Evolutionary conservation across 371 early-diverging fungal species (phyloP).

Genomic region (Mortierella sp.): DNA sequence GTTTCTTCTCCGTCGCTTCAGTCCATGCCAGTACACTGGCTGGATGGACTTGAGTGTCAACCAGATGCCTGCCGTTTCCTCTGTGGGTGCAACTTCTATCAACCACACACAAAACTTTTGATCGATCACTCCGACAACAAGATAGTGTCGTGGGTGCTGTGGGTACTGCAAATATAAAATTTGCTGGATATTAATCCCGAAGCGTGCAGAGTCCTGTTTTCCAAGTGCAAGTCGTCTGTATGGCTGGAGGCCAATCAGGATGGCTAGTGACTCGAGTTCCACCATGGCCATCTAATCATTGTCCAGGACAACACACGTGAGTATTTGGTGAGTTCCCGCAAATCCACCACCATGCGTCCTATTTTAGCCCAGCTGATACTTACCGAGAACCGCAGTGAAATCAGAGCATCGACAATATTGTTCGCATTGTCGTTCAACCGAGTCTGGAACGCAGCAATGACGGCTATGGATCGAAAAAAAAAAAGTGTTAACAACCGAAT

Average conservation of each 20-base stretch:
- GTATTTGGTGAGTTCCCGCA: no score
- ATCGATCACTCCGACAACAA: conserved; percentile 41
- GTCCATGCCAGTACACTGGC: conserved; percentile 40
- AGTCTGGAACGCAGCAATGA: conserved; percentile 39
- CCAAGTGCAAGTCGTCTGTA: conserved; percentile 36
- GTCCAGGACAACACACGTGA: no score
- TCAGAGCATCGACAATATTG: conserved; percentile 42
- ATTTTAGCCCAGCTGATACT: no score
- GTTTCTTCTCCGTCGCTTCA: conserved; percentile 10
- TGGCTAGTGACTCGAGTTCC: conserved; percentile 36
- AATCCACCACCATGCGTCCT: no score
- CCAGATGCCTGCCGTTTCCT: conserved; percentile 25
- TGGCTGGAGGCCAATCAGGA: conserved; percentile 38
- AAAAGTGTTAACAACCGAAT: not conserved
- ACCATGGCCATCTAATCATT: conserved; percentile 42
- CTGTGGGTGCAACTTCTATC: conserved; percentile 37
- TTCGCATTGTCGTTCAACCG: conserved; percentile 45
- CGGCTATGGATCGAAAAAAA: no score
- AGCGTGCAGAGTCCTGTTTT: conserved; percentile 25
- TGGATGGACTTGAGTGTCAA: conserved; percentile 31
- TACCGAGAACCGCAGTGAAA: conserved; percentile 49
- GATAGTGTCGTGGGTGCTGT: conserved; percentile 44
- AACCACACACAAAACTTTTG: conserved; percentile 43
- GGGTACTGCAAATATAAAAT: conserved; percentile 47
- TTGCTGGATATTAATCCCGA: conserved; percentile 41